These are phyloP conservation scores for Aspergillus uvarum DNA, from an alignment of 2,329 filamentous ascomycete species.

Conservation along the genomic window DNA sequence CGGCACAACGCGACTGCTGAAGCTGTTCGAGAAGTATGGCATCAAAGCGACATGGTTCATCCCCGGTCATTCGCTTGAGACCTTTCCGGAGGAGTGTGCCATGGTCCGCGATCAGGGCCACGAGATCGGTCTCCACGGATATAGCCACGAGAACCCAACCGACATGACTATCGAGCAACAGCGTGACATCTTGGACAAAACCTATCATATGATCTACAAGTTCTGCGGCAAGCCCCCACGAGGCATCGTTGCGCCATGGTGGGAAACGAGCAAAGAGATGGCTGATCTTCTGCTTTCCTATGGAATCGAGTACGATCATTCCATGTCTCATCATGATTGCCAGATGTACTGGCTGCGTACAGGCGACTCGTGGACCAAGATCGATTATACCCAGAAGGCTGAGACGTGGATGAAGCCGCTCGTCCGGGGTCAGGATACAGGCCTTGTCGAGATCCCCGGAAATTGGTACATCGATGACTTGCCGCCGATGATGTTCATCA, in stretches of 20 bases:
- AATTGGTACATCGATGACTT: slow-evolving; percentile 49
- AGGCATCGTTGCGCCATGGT: slow-evolving; percentile 73
- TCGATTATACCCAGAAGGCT: slow-evolving; percentile 45
- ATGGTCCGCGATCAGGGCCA: slow-evolving; percentile 63
- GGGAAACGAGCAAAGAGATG: slow-evolving; percentile 70
- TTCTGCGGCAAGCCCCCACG: slow-evolving; percentile 73
- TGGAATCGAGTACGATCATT: slow-evolving; percentile 48
- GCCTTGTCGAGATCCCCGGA: slow-evolving; percentile 45
- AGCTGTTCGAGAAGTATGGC: slow-evolving; percentile 69
- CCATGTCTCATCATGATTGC: slow-evolving; percentile 47
- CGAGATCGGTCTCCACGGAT: slow-evolving; percentile 68
- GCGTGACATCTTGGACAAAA: slow-evolving; percentile 73
- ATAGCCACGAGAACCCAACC: slow-evolving; percentile 71
- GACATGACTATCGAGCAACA: slow-evolving; percentile 75
- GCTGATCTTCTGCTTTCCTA: slow-evolving; percentile 49
- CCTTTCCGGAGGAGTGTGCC: slow-evolving; percentile 65
- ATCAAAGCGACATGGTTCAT: slow-evolving; percentile 70
- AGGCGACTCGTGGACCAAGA: slow-evolving; percentile 48
- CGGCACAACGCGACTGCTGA: slow-evolving; percentile 65
- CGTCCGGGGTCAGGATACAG: slow-evolving; percentile 48
- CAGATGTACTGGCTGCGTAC: slow-evolving; percentile 47
- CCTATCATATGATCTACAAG: slow-evolving; percentile 68
- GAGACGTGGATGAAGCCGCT: slow-evolving; percentile 49
- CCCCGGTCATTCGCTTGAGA: slow-evolving; percentile 63
- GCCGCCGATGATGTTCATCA: slow-evolving; percentile 50